Evolutionary conservation across 2,329 filamentous ascomycete genomes (phyloP), one percentile per base, ranked within the genome.

Genomic region (Fusarium sp.): DNA sequence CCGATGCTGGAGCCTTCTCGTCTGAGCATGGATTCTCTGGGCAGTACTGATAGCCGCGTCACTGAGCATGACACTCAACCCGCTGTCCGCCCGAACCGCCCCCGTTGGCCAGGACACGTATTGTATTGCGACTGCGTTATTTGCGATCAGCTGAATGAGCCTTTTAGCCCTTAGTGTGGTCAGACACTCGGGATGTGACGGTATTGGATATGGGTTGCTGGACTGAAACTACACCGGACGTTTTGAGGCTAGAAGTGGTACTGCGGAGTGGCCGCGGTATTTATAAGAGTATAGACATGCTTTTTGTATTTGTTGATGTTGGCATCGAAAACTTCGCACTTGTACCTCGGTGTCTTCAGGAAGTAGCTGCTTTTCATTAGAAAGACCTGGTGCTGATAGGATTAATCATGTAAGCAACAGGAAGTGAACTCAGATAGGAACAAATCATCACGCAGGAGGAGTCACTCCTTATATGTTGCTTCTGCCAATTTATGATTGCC

Each of bases 241-340:
- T 5, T 44, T 44, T 24, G 10, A 24, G 15, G 15, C n/a, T 44
- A 17, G 15, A 44, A 24, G 15, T 44, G 9, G 15, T 24, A 44
- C n/a, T 44, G n/a, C 15, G 41, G 15, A 44, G n/a, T 24, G n/a
- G 41, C 15, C 9, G 15, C 15, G 15, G 41, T 44, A 18, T 10
- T 44, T 4, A 24, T 5, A 18, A 18, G 15, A 3, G n/a, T 5
- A 24, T 24, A 24, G n/a, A 44, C 9, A 44, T 17, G 0, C 0
- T 4, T 24, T 44, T 24, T 44, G 15, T 44, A 44, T 24, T 44
- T 44, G 11, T 3, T 24, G n/a, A 5, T 24, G n/a, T 24, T 24
- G 15, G 41, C 8, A 24, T 2, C 3, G 9, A 44, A 17, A 24
- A 6, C 8, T 12, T 44, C 4, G n/a, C 9, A 44, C 14, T 44